A percentile compares a stretch with the other conserved stretches of the same genome.
Evolutionary conservation across 805 yeast species (phyloP).

Genomic region (Myxozyma nipponensis): DNA sequence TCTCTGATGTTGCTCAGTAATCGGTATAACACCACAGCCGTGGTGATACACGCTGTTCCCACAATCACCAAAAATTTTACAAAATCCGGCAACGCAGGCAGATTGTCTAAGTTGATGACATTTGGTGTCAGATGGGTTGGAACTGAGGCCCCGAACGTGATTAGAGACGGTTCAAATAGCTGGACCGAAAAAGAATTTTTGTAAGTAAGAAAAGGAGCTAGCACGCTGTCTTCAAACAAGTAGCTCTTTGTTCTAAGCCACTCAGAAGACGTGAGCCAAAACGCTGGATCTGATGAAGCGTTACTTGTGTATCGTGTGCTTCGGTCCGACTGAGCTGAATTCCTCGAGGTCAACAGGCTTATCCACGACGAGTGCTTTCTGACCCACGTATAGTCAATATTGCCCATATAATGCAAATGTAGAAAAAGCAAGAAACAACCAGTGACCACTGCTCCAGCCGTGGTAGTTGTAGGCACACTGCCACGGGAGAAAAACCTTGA

Average conservation of each 20-base stretch:
- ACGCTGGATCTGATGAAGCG: too few species aligned
- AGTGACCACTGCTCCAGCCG: conserved; percentile 21
- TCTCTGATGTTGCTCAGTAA: conserved; percentile 26
- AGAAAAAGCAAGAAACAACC: conserved; percentile 13
- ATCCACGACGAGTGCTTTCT: conserved; percentile 1
- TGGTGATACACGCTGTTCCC: background rate
- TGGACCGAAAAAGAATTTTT: conserved; percentile 5
- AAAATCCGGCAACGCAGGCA: background rate
- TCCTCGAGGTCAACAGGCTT: background rate
- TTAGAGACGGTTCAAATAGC: conserved; percentile 13
- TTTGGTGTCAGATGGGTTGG: background rate
- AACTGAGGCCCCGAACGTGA: conserved; percentile 2
- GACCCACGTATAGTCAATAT: background rate
- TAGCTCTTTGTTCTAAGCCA: conserved; percentile 1
- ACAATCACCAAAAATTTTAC: conserved; percentile 6
- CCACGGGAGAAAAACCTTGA: conserved; percentile 10
- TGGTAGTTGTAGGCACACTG: conserved; percentile 21
- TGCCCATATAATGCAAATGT: conserved; percentile 17
- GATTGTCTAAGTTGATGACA: background rate
- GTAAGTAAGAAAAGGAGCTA: conserved; percentile 7
- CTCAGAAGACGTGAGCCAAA: background rate
- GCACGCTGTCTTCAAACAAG: background rate
- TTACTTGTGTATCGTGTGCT: too few species aligned
- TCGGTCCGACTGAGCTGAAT: too few species aligned
- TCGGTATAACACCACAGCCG: conserved; percentile 18